These are phyloP conservation scores for Margaritispora aquatica DNA, from an alignment of 495 filamentous ascomycete species.

Conservation along the genomic window DNA sequence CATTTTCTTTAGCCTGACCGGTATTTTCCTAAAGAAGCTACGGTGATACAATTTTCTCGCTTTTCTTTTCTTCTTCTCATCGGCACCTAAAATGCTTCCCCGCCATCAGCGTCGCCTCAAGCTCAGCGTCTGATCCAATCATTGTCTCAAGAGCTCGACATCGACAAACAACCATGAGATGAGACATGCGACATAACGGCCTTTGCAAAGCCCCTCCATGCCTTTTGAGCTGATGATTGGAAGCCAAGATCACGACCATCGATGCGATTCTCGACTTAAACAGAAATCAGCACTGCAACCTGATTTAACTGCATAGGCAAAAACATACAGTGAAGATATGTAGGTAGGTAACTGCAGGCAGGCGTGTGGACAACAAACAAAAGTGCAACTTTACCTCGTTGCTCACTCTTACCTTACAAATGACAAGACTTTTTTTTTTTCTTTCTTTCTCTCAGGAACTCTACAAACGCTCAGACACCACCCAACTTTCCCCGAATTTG, in stretches of 20 bases:
- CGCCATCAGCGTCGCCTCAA: background rate
- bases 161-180: too few species aligned
- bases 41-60: background rate
- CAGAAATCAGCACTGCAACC: background rate
- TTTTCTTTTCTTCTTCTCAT: background rate
- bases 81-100: background rate
- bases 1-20: background rate
- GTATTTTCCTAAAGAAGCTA: background rate
- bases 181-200: background rate
- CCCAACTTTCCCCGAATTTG: too few species aligned
- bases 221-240: background rate
- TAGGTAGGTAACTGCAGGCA: background rate
- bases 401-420: background rate
- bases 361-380: background rate
- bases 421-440: background rate
- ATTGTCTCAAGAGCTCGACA: too few species aligned
- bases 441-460: background rate
- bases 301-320: background rate
- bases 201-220: background rate
- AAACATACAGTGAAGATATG: background rate
- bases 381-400: too few species aligned
- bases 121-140: too few species aligned
- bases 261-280: background rate
- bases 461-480: background rate
- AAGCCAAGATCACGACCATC: background rate